Evolutionary conservation across 495 filamentous ascomycete species (phyloP).

Genomic region (Aspergillus bertholletiae): DNA sequence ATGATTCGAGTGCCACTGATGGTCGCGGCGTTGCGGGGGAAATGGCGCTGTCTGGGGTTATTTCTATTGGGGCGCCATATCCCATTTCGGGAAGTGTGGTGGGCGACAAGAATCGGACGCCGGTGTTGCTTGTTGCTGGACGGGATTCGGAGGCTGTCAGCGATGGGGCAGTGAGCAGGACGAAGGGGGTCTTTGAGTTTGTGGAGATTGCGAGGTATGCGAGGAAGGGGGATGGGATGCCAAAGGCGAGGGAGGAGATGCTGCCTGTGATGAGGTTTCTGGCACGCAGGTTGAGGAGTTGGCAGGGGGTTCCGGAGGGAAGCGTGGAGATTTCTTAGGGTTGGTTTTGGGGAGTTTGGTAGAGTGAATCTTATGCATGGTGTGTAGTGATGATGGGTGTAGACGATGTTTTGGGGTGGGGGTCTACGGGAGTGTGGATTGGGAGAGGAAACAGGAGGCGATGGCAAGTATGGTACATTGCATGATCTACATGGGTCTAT

Average conservation of each 20-base stretch:
- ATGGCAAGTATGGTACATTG: slow-evolving; percentile 15
- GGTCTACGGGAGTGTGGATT: neutral
- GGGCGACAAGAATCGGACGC: slow-evolving; percentile 58
- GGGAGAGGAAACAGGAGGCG: neutral
- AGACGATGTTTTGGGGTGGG: neutral
- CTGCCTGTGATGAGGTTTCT: slow-evolving; percentile 92
- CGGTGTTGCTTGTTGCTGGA: slow-evolving; percentile 70
- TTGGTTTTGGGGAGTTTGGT: neutral
- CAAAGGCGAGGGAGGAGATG: slow-evolving; percentile 79
- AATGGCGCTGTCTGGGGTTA: slow-evolving; percentile 52
- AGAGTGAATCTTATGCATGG: neutral
- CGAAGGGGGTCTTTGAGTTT: slow-evolving; percentile 66
- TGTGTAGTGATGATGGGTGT: too few species aligned
- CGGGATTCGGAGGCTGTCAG: slow-evolving; percentile 60
- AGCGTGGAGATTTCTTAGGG: slow-evolving; percentile 50
- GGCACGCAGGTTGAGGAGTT: slow-evolving; percentile 67
- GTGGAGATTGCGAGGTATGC: slow-evolving; percentile 75
- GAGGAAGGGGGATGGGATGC: slow-evolving; percentile 77
- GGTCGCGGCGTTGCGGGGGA: slow-evolving; percentile 17
- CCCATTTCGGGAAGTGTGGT: slow-evolving; percentile 44
- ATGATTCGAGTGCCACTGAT: too few species aligned
- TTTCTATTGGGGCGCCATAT: slow-evolving; percentile 74
- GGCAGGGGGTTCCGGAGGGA: slow-evolving; percentile 57
- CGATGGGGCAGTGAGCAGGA: slow-evolving; percentile 54
- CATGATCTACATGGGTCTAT: slow-evolving; percentile 2